A percentile compares a stretch with the other conserved stretches of the same genome.
Evolutionary conservation across 2,329 filamentous ascomycete species (phyloP).

Genomic region (Plenodomus biglobosus): DNA sequence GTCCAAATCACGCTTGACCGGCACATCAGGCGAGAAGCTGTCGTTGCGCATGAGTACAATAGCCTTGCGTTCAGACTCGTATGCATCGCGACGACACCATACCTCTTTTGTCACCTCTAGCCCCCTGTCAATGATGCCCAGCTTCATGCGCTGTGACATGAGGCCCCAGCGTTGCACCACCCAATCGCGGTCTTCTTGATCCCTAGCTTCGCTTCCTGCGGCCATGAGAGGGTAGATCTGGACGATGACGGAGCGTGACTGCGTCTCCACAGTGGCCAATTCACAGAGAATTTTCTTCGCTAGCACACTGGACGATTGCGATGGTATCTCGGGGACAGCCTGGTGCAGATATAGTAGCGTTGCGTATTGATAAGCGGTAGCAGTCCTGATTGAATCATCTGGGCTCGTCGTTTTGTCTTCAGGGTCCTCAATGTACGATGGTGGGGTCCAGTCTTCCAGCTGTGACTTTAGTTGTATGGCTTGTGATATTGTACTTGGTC

Average conservation of each 20-base stretch:
- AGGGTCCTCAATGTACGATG: constrained; percentile 60
- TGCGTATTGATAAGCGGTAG: constrained; percentile 67
- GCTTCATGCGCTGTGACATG: constrained; percentile 64
- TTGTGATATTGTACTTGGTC: constrained; percentile 61
- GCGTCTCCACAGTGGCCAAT: constrained; percentile 64
- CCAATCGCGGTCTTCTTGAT: constrained; percentile 64
- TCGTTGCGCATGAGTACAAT: constrained; percentile 7
- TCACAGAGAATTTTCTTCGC: constrained; percentile 64
- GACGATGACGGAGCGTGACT: constrained; percentile 65
- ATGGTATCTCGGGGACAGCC: constrained; percentile 68
- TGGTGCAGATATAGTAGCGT: constrained; percentile 68
- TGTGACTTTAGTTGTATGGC: constrained; percentile 63
- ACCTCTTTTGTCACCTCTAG: constrained; percentile 66
- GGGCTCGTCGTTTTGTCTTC: constrained; percentile 65
- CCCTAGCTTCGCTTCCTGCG: constrained; percentile 65
- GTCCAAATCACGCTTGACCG: constrained; percentile 30
- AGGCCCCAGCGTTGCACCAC: constrained; percentile 63
- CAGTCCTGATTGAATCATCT: constrained; percentile 66
- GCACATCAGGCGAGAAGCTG: constrained; percentile 9
- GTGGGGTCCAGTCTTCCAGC: constrained; percentile 64
- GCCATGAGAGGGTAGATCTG: constrained; percentile 71
- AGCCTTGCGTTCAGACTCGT: constrained; percentile 40
- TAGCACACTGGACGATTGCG: constrained; percentile 57
- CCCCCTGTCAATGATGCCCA: constrained; percentile 68
- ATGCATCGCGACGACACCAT: constrained; percentile 63